Percentiles rank a stretch among this genome's conserved stretches.
Evolutionary conservation across 2,329 filamentous ascomycete genomes (phyloP).

Genomic region (Drechmeria coniospora): DNA sequence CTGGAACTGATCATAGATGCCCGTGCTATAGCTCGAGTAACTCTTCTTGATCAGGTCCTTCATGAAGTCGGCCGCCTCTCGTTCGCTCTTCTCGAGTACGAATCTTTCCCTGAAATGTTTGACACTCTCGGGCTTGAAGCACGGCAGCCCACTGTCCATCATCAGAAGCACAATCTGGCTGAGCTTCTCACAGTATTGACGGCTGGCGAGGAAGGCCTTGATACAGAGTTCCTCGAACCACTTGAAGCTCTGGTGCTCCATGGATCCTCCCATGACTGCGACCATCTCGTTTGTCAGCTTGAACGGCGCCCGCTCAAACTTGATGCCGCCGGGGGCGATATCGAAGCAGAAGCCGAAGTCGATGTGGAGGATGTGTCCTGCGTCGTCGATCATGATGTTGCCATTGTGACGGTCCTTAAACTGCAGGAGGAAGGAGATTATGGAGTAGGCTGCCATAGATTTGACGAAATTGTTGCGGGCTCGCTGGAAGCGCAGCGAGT

Average conservation of each 20-base stretch:
- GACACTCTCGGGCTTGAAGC: slow-evolving; percentile 94
- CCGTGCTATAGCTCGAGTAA: slow-evolving; percentile 79
- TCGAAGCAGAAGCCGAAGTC: slow-evolving; percentile 99
- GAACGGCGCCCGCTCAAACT: slow-evolving; percentile 95
- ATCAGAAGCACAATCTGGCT: slow-evolving; percentile 83
- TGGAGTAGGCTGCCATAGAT: slow-evolving; percentile 95
- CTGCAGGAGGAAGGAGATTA: slow-evolving; percentile 91
- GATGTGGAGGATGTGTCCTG: slow-evolving; percentile 93
- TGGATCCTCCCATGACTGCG: slow-evolving; percentile 90
- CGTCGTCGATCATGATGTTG: slow-evolving; percentile 99
- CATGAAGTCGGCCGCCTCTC: slow-evolving; percentile 92
- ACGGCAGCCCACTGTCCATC: slow-evolving; percentile 90
- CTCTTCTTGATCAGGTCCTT: slow-evolving; percentile 78
- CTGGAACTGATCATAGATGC: slow-evolving; percentile 96
- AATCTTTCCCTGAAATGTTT: slow-evolving; percentile 86
- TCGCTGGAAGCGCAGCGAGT: slow-evolving; percentile 86
- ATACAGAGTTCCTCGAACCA: slow-evolving; percentile 95
- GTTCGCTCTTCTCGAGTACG: slow-evolving; percentile 78
- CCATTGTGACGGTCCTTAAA: slow-evolving; percentile 99
- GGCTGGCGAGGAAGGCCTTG: slow-evolving; percentile 81
- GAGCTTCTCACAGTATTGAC: slow-evolving; percentile 78
- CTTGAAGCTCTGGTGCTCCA: slow-evolving; percentile 73
- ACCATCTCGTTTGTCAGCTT: slow-evolving; percentile 97
- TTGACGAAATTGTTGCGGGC: slow-evolving; percentile 97
- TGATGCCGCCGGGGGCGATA: slow-evolving; percentile 90